Evolutionary conservation across 768 basidiomycete species (phyloP).

Genomic region (Dioszegia aurantiaca): DNA sequence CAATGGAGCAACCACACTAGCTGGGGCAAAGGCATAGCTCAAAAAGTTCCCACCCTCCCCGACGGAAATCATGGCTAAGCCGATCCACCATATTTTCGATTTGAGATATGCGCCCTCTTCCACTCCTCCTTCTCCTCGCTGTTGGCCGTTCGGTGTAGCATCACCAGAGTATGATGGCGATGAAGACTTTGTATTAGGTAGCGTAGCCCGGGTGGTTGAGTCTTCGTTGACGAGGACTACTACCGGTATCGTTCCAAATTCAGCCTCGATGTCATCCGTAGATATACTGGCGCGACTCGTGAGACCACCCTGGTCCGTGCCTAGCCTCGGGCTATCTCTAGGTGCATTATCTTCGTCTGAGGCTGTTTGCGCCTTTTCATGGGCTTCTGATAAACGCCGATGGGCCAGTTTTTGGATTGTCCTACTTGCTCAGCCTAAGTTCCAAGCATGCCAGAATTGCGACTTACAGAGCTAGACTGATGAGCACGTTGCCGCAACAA

Average conservation of each 20-base stretch:
- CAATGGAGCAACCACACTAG: conserved; percentile 74
- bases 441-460: not conserved
- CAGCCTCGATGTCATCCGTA: not conserved
- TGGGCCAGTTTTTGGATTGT: conserved; percentile 93
- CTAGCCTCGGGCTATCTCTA: too few relatives aligned
- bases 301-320: not conserved
- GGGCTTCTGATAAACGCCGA: conserved; percentile 58
- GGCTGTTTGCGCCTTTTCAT: not conserved
- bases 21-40: conserved; percentile 56
- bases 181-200: not conserved
- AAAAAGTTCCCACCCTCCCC: conserved; percentile 85
- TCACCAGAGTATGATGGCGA: not conserved
- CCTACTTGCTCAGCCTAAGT: conserved; percentile 20
- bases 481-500: conserved; percentile 78
- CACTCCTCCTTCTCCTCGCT: conserved; percentile 20
- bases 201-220: too few relatives aligned
- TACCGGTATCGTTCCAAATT: too few relatives aligned
- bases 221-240: too few relatives aligned
- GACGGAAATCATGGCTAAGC: conserved; percentile 81
- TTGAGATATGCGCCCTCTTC: conserved; percentile 64
- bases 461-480: conserved; percentile 72
- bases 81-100: conserved; percentile 88
- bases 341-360: not conserved
- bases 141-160: not conserved
- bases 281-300: not conserved